phyloP scores from a whole-genome alignment of 2,329 filamentous ascomycete genomes.

The Parascedosporium putredinis region DNA sequence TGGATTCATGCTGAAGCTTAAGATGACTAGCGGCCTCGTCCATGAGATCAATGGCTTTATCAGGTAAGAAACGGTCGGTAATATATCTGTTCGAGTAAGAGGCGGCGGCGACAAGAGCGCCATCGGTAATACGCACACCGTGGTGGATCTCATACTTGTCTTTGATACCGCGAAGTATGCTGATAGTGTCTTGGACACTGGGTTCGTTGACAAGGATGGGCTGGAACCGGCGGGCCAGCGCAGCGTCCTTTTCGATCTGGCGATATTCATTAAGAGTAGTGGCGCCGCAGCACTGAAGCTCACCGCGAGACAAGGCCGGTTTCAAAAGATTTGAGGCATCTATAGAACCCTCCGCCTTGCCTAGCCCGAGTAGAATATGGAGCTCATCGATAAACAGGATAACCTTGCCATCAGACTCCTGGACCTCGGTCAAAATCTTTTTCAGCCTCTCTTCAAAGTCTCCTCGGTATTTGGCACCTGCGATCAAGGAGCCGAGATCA shows the following conservation, averaged over 20 bases:
- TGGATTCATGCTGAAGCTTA: slow-evolving; percentile 89
- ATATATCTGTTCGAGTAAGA: slow-evolving; percentile 93
- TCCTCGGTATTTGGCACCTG: slow-evolving; percentile 87
- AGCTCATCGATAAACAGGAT: slow-evolving; percentile 95
- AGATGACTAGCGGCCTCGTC: slow-evolving; percentile 90
- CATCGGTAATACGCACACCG: slow-evolving; percentile 88
- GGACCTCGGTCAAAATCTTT: slow-evolving; percentile 80
- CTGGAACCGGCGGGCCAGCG: slow-evolving; percentile 84
- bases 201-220: slow-evolving; percentile 91
- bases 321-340: slow-evolving; percentile 94
- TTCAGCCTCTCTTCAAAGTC: slow-evolving; percentile 95
- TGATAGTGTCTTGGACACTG: slow-evolving; percentile 83
- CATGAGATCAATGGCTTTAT: slow-evolving; percentile 95
- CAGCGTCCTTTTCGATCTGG: slow-evolving; percentile 90
- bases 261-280: slow-evolving; percentile 91
- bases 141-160: slow-evolving; percentile 97
- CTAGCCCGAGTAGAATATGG: slow-evolving; percentile 81
- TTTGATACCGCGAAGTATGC: slow-evolving; percentile 91
- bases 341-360: slow-evolving; percentile 92
- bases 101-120: slow-evolving; percentile 81
- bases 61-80: slow-evolving; percentile 87
- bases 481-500: slow-evolving; percentile 86
- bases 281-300: slow-evolving; percentile 89
- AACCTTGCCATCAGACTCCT: slow-evolving; percentile 77
- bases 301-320: slow-evolving; percentile 82